phyloP scores from a whole-genome alignment of 257 asterid species.

The Solanum infundibuliforme region DNA sequence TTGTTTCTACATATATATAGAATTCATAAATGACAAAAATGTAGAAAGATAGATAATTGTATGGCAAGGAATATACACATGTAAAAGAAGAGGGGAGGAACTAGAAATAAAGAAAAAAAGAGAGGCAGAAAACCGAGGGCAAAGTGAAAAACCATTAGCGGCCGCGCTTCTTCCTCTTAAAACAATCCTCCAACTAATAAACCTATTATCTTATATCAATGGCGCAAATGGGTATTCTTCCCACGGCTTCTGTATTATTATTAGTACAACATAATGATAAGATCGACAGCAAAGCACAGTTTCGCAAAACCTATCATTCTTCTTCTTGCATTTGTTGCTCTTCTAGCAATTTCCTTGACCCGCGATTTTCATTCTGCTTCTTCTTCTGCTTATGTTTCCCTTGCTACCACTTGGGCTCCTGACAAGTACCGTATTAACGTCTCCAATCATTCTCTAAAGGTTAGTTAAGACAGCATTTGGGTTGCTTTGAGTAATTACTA shows the following conservation, averaged over 20 bases:
- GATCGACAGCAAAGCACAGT: constrained; percentile 29
- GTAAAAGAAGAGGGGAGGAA: background rate
- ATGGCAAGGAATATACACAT: background rate
- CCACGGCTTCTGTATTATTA: background rate
- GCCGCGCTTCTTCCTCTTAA: constrained; percentile 20
- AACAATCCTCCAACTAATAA: background rate
- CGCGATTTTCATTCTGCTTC: constrained; percentile 38
- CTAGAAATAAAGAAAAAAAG: background rate
- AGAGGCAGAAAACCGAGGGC: background rate
- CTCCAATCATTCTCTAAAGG: constrained; percentile 14
- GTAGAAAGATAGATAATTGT: background rate
- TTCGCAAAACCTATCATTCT: constrained; percentile 32
- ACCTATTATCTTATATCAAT: background rate
- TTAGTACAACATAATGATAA: constrained; percentile 10
- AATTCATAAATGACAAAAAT: too few relatives aligned
- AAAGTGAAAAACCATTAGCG: constrained; percentile 45
- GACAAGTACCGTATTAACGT: constrained; percentile 4
- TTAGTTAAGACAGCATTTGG: background rate
- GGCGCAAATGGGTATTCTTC: constrained; percentile 10
- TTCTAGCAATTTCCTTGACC: constrained; percentile 31
- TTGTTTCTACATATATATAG: background rate
- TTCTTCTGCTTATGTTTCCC: constrained; percentile 22
- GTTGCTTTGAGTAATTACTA: background rate
- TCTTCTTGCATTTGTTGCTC: constrained; percentile 23
- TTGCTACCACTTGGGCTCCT: constrained; percentile 25